Percentiles rank a stretch among this genome's conserved stretches.
These are phyloP conservation scores for Suillus discolor DNA, from an alignment of 768 basidiomycete species.

Conservation along the genomic window DNA sequence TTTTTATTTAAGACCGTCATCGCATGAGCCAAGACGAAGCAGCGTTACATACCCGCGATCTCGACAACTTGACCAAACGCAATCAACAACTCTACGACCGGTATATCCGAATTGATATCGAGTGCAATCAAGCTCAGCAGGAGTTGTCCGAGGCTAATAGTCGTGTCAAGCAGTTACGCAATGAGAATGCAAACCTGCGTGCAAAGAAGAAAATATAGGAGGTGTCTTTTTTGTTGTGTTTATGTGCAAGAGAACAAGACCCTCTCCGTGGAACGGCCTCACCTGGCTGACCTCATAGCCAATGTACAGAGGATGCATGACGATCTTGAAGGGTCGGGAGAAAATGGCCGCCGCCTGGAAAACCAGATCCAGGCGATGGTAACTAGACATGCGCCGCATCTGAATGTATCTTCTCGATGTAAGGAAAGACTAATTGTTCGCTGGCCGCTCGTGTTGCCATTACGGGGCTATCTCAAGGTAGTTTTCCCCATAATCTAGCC, in stretches of 20 bases:
- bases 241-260: constrained; percentile 76
- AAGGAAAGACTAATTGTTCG: constrained; percentile 1
- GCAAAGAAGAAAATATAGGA: constrained; percentile 96
- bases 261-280: constrained; percentile 78
- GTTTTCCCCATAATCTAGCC: no score
- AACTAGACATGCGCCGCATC: constrained; percentile 63
- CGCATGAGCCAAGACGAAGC: constrained; percentile 73
- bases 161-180: constrained; percentile 75
- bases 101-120: constrained; percentile 73
- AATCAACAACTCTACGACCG: constrained; percentile 76
- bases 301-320: constrained; percentile 91
- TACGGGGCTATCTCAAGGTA: no score
- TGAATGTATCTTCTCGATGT: neutral
- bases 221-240: constrained; percentile 44
- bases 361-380: constrained; percentile 74
- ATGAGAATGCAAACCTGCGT: constrained; percentile 83
- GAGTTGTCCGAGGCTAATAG: constrained; percentile 62
- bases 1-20: constrained; percentile 55
- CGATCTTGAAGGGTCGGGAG: constrained; percentile 81
- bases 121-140: constrained; percentile 67
- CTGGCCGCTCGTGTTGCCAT: no score
- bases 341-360: constrained; percentile 85
- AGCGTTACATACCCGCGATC: constrained; percentile 59
- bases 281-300: constrained; percentile 83
- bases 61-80: constrained; percentile 66